These are phyloP conservation scores for Volvox africanus DNA, from an alignment of 139 green algal species.

Conservation along the genomic window DNA sequence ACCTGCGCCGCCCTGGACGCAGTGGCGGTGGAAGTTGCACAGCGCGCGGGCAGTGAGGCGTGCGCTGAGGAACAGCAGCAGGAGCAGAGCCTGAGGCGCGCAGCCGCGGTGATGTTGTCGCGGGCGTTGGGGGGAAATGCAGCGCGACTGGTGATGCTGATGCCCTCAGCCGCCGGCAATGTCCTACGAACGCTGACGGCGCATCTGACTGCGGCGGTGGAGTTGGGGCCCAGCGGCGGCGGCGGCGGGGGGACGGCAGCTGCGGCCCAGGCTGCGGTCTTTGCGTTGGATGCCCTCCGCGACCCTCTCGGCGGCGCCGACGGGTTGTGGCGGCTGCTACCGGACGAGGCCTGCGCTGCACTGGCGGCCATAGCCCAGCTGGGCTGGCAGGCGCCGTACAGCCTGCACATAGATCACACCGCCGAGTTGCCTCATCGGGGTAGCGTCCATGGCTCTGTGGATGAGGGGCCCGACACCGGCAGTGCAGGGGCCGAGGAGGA, in stretches of 20 bases:
- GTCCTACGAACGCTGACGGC: neutral
- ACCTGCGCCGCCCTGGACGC: neutral
- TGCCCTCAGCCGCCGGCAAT: neutral
- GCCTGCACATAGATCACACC: neutral
- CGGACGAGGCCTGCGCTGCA: neutral
- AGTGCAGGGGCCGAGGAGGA: neutral
- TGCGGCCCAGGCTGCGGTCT: neutral
- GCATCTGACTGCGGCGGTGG: neutral
- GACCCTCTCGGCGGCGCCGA: neutral
- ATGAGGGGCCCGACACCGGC: neutral
- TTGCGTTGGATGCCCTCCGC: neutral
- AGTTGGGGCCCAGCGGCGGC: neutral
- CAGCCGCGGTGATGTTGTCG: conserved; percentile 15
- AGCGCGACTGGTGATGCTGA: conserved; percentile 16
- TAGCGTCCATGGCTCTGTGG: neutral
- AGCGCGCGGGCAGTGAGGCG: no score
- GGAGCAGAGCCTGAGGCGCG: neutral
- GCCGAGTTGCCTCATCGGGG: no score
- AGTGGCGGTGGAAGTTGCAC: neutral
- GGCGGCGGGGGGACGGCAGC: neutral
- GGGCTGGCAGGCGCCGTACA: conserved; percentile 15
- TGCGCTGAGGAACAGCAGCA: neutral
- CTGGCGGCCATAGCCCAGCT: conserved; percentile 21
- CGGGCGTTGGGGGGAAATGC: conserved; percentile 37
- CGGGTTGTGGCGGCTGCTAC: neutral